Evolutionary conservation across 371 early-diverging fungal genomes (phyloP), one percentile per base, ranked within the genome.

Genomic region (Lichtheimia corymbifera): DNA sequence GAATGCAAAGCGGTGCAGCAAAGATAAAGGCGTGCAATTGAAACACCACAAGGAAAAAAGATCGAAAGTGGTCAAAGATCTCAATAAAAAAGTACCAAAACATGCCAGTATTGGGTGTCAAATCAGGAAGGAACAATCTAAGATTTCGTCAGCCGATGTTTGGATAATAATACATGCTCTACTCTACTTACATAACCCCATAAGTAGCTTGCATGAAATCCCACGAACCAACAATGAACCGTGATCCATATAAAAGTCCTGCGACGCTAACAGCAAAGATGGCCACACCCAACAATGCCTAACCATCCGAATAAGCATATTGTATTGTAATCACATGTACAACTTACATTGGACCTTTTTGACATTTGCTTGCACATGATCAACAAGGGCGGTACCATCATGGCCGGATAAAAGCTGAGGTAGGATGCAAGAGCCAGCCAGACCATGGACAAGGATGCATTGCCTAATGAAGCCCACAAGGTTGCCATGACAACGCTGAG

Each of bases 31-130:
- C 87, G 28, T 92, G 88, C 42, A 97, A 81, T 71, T 96, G 97
- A 71, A 97, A 96, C 4, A 95, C 95, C 15, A 89, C 72, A 71
- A 93, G 67, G 76, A 97, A 98, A 71, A 97, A 97, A 0, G 86
- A 72, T 50, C 97, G 88, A 83, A 97, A 98, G 62, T 95, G 94
- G 63, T 97, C 96, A 83, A 98, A 98, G 73, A 98, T 93, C 70
- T 98, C 97, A 49, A 93, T 96, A 76, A 97, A 95, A 67, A 97
- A 96, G 77, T 98, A 98, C 99, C 99, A 98, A 70, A 86, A 96
- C 64, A 97, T 73, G 4, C 98, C 98, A 30, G 96, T 80, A 72
- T 95, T 98, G n/a, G 98, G 97, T 25, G 92, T 91, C 66, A 98
- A 72, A 60, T 98, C 97, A 22, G 86, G 78, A 18, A 94, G 55